Evolutionary conservation across 768 basidiomycete species (phyloP), one percentile per base, ranked within the genome.

Genomic region (Calocybe cyanea): DNA sequence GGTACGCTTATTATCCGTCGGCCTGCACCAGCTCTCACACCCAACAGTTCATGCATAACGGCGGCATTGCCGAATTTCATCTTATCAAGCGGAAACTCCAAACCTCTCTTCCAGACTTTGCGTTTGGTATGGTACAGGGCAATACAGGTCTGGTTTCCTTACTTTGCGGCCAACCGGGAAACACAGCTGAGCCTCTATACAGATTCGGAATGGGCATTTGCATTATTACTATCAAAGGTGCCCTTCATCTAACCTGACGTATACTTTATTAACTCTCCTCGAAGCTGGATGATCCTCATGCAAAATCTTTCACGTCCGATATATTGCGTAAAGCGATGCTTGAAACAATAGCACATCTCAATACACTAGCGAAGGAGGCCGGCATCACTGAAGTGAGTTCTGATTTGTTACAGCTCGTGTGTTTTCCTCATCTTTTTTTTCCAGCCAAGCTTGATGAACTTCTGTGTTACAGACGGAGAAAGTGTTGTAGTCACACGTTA

Each of bases 191-290:
- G 34, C 23, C 33, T 18, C 11, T 24, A 8, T 21, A 6, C 52
- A 87, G 95, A 99, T 66, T 94, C 92, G 3, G 94, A 99, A 72
- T 97, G 94, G 93, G 86, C 91, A 4, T 99, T 98, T 61, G 93
- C 90, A 7, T 67, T 95, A 41, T 88, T 94, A 63, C 65, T 98
- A 23, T 90, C 93, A 2, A 88, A 85, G 70, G 90, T 81, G 34
- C 25, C 32, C 17, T n/a, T 35, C 31, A 10, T 36, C 15, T 25
- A 17, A 19, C 4, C 32, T 35, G 14, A 17, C 13, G 2, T 21
- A 25, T 48, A 38, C 23, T 10, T 46, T 35, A 9, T 24, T 52
- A 10, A 35, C 37, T 53, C 52, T 31, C 17, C 25, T 34, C 32
- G 8, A 56, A 94, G 92, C 77, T 94, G 19, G 85, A 85, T 35